A percentile compares a stretch with the other conserved stretches of the same genome.
These are phyloP conservation scores for Hypoxylon crocopeplum DNA, from an alignment of 495 filamentous ascomycete species.

Conservation along the genomic window DNA sequence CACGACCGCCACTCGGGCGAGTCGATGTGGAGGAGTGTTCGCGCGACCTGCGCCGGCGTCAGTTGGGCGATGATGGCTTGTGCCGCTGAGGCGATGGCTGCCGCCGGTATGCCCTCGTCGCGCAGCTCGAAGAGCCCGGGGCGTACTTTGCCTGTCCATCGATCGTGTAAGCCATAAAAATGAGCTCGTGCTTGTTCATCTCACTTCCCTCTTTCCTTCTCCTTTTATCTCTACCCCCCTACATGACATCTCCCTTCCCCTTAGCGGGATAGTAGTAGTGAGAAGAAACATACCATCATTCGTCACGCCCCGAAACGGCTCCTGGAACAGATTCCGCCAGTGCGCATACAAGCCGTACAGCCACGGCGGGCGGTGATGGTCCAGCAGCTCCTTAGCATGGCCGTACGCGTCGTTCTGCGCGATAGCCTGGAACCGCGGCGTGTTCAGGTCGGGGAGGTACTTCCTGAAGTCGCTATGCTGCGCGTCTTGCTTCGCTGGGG, in stretches of 20 bases:
- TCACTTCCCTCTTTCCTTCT: background rate
- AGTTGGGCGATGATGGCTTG: conserved; percentile 51
- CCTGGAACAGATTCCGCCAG: conserved; percentile 68
- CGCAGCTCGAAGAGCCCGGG: conserved; percentile 63
- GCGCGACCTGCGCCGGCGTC: conserved; percentile 54
- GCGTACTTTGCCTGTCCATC: conserved; percentile 56
- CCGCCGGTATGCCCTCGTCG: conserved; percentile 67
- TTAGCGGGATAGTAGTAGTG: conserved; percentile 4
- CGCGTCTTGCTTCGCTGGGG: conserved; percentile 14
- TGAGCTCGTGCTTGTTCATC: too few species aligned
- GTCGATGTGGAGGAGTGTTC: conserved; percentile 66
- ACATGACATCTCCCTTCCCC: conserved; percentile 4
- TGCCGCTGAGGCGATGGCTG: conserved; percentile 58
- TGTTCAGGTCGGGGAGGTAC: conserved; percentile 66
- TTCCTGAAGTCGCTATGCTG: conserved; percentile 55
- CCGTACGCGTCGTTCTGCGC: conserved; percentile 68
- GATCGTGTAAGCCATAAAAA: background rate
- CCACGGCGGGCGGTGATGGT: conserved; percentile 68
- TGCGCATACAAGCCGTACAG: conserved; percentile 69
- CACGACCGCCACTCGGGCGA: conserved; percentile 75
- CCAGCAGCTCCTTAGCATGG: conserved; percentile 67
- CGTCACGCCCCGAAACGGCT: conserved; percentile 76
- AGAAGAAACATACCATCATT: conserved; percentile 61
- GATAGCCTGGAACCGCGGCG: conserved; percentile 67
- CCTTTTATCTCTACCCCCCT: background rate